Percentiles rank a stretch among this genome's conserved stretches.
Evolutionary conservation across 1,139 yeast species (phyloP).

Genomic region (Protomyces gravidus): DNA sequence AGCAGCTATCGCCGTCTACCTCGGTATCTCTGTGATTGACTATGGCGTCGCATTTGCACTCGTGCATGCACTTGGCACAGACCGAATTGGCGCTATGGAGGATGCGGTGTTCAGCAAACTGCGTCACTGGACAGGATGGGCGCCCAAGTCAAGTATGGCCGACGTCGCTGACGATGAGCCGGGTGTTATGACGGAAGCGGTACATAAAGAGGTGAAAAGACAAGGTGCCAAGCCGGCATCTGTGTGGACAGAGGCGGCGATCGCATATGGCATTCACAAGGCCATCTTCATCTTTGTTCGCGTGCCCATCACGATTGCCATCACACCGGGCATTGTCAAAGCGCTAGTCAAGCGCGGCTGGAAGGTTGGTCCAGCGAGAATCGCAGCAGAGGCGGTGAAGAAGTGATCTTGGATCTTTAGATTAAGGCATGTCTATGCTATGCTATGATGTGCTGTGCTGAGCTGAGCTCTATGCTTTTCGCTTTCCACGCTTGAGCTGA

Average conservation of each 20-base stretch:
- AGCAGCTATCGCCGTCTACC: constrained; percentile 81
- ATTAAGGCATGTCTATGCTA: too few species aligned
- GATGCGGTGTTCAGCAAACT: constrained; percentile 43
- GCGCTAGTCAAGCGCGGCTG: constrained; percentile 22
- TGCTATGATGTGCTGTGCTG: too few species aligned
- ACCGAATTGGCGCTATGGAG: constrained; percentile 64
- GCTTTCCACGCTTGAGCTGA: constrained; percentile 2
- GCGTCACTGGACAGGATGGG: constrained; percentile 47
- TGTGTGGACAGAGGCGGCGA: constrained; percentile 61
- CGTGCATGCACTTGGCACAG: constrained; percentile 85
- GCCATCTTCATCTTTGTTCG: constrained; percentile 69
- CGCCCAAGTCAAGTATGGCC: constrained; percentile 33
- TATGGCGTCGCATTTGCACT: constrained; percentile 74
- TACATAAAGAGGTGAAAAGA: not conserved
- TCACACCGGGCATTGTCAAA: constrained; percentile 75
- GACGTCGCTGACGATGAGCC: constrained; percentile 35
- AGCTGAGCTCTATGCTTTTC: not conserved
- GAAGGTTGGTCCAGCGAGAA: constrained; percentile 21
- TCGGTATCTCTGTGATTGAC: constrained; percentile 66
- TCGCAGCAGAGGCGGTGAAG: not conserved
- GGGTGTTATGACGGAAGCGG: constrained; percentile 7
- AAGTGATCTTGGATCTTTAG: too few species aligned
- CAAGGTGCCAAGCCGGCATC: constrained; percentile 24
- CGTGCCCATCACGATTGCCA: constrained; percentile 85
- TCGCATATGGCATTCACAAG: constrained; percentile 93